phyloP scores from a whole-genome alignment of 179 eudicot genomes.

The Silene noctiflora region DNA sequence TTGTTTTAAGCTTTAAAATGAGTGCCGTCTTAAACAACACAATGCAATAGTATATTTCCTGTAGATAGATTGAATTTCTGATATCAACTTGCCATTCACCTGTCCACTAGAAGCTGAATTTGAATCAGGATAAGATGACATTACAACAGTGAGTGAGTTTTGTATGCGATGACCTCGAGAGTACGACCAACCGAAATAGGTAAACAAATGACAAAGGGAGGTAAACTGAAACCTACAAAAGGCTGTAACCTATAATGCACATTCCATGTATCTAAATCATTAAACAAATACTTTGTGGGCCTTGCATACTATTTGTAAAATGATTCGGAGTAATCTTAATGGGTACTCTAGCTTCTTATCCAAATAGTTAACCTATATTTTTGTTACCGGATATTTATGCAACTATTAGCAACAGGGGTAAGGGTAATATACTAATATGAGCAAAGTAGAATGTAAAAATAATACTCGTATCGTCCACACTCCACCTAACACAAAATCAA shows the following conservation, averaged over 20 bases:
- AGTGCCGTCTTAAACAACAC: neutral
- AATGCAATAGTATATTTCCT: constrained; percentile 6
- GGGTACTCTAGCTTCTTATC: no score
- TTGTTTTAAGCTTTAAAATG: no score
- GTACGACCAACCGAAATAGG: neutral
- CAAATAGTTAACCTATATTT: no score
- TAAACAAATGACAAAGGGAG: neutral
- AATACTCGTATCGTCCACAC: neutral
- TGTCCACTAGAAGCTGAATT: neutral
- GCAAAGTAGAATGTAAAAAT: no score
- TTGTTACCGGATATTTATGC: no score
- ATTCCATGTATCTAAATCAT: neutral
- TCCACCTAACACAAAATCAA: neutral
- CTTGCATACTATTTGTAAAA: neutral
- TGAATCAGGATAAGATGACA: neutral
- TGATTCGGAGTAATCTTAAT: neutral
- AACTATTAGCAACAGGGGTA: no score
- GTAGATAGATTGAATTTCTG: constrained; percentile 12
- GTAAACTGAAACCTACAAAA: neutral
- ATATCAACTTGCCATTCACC: constrained; percentile 11
- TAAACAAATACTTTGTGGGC: neutral
- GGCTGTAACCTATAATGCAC: neutral
- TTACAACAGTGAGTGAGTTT: neutral
- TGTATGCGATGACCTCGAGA: neutral
- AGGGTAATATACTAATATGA: no score